Conservation (phyloP, 495 filamentous ascomycete species). For the Tuber aestivum region DNA sequence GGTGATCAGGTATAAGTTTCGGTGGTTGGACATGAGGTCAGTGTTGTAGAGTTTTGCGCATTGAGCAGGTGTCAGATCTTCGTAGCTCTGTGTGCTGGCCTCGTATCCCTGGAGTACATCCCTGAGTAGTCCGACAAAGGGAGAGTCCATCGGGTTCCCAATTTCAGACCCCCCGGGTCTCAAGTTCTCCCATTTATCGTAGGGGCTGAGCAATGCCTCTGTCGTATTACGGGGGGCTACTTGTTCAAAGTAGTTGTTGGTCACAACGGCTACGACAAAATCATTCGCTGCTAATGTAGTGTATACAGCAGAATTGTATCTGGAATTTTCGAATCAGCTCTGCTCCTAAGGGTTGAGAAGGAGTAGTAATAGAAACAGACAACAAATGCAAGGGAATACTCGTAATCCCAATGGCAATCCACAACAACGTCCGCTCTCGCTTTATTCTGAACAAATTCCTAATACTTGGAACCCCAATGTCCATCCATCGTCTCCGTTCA, state of each 20-base stretch:
- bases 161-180: no score
- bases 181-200: no score
- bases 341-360: no score
- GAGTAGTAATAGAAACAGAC: not conserved
- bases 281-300: slow-evolving; percentile 8
- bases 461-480: slow-evolving; percentile 17
- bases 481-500: slow-evolving; percentile 15
- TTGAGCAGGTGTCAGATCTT: not conserved
- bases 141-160: no score
- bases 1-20: not conserved
- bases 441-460: slow-evolving; percentile 14
- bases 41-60: not conserved
- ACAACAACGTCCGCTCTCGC: not conserved
- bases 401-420: slow-evolving; percentile 8
- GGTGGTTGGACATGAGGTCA: not conserved
- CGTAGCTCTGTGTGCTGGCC: not conserved
- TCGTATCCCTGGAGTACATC: not conserved
- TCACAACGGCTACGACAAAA: not conserved
- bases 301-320: slow-evolving; percentile 13
- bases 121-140: not conserved
- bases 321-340: not conserved
- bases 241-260: not conserved
- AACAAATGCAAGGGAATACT: slow-evolving; percentile 11
- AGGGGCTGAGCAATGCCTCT: not conserved
- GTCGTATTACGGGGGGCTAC: not conserved